Base-by-base conservation (phyloP, 129 eudicot genomes). In the Calendula officinalis region DNA sequence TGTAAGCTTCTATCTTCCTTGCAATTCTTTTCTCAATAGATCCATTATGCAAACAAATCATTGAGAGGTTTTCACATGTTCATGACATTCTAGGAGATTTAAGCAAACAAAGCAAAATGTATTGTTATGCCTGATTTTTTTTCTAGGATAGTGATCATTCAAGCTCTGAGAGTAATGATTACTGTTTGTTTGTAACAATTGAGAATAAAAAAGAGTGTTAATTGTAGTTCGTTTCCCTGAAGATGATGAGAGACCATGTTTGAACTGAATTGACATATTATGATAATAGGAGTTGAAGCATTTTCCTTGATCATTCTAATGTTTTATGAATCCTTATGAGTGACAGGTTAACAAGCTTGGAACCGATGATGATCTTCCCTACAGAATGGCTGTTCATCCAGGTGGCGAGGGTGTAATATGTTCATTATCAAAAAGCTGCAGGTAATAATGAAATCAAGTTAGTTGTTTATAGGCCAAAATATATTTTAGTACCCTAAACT, bases 321-420 rank as follows among this genome's bases (percentile, higher is more conserved):
- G 8, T 5, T 45, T 57, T 32, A 45, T 62, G 62, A 68, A 65
- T 47, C 34, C 32, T 38, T 14, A 30, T 60, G 32, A 3, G 60
- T 60, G 32, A 3, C 68, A 70, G 75, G 75, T 70, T 15, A 56
- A 42, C 60, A 85, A 58, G 75, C 77, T 85, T 73, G 88, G 77
- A 69, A 85, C 88, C 30, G 92, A 75, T 37, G 74, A 59, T 53
- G 90, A 88, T 69, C 70, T 94, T 70, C 99, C 99, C 0, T 94
- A 94, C 64, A 83, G 99, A 76, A 86, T 94, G 83, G 83, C 99
- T 37, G 97, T 86, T 61, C 98, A 91, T 79, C 98, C 99, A 38
- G 80, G 79, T 11, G 99, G 96, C 52, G 96, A 88, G 44, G 96
- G 96, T 49, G 56, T 92, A 30, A 81, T 92, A 41, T 85, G 99